Percentiles rank a stretch among this genome's conserved stretches.
Evolutionary conservation across 345 rosid genomes (phyloP).

Genomic region (Corchorus capsularis): DNA sequence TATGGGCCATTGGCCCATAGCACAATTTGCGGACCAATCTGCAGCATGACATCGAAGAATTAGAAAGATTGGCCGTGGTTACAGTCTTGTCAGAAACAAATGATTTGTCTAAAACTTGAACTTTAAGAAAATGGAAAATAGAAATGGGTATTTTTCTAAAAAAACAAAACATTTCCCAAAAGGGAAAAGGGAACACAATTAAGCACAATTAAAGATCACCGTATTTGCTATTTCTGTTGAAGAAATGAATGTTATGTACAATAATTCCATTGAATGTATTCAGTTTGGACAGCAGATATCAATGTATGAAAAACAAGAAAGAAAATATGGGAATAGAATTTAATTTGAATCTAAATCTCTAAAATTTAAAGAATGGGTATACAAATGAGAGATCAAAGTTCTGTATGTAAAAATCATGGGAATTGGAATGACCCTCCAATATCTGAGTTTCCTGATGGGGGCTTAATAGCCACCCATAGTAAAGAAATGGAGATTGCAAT

Average conservation of each 20-base stretch:
- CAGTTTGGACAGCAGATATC: not conserved
- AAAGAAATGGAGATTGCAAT: slow-evolving; percentile 70
- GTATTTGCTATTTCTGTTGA: not conserved
- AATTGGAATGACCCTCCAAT: slow-evolving; percentile 67
- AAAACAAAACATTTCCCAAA: no score
- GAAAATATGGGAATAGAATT: not conserved
- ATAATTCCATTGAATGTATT: not conserved
- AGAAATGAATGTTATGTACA: slow-evolving; percentile 8
- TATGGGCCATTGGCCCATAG: not conserved
- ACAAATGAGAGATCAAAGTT: not conserved
- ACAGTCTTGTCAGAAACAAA: not conserved
- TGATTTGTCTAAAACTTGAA: not conserved
- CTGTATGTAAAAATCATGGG: slow-evolving; percentile 26
- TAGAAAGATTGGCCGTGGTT: not conserved
- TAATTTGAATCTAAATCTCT: slow-evolving; percentile 11
- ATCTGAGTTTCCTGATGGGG: slow-evolving; percentile 49
- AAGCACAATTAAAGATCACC: no score
- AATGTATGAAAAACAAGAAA: not conserved
- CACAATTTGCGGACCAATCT: not conserved
- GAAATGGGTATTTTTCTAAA: not conserved
- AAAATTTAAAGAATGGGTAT: slow-evolving; percentile 16
- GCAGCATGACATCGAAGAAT: not conserved
- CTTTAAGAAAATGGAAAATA: not conserved
- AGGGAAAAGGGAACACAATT: no score
- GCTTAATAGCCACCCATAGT: slow-evolving; percentile 68